phyloP scores from a whole-genome alignment of 345 rosid genomes.

The Pistacia vera region DNA sequence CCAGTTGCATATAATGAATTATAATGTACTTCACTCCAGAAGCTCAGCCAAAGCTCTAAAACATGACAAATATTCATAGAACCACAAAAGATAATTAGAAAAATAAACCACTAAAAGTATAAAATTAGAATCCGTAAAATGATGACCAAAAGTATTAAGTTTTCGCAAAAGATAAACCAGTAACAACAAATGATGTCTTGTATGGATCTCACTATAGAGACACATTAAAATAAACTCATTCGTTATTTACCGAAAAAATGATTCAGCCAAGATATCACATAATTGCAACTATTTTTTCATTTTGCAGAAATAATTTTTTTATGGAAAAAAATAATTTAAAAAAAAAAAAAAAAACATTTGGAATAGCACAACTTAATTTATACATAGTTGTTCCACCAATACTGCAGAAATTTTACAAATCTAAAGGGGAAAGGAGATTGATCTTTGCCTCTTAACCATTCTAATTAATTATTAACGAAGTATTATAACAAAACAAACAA shows the following conservation, averaged over 20 bases:
- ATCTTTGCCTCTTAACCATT: not conserved
- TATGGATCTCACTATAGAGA: not conserved
- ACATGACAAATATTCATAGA: constrained; percentile 6
- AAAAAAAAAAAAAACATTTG: too few relatives aligned
- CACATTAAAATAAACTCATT: too few relatives aligned
- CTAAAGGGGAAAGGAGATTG: not conserved
- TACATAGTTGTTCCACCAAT: not conserved
- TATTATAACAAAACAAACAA: not conserved
- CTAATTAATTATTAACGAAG: not conserved
- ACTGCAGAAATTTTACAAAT: not conserved
- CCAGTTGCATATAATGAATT: constrained; percentile 83
- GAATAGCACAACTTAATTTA: not conserved
- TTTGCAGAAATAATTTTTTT: not conserved
- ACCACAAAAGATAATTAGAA: not conserved
- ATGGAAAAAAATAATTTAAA: too few relatives aligned
- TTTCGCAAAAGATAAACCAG: too few relatives aligned
- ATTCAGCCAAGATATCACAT: not conserved
- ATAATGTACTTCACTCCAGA: constrained; percentile 98
- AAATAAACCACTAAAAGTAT: not conserved
- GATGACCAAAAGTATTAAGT: too few relatives aligned
- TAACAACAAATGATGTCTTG: too few relatives aligned
- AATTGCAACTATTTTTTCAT: too few relatives aligned
- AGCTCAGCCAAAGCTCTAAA: constrained; percentile 89
- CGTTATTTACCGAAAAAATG: too few relatives aligned
- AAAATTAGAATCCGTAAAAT: not conserved